These are phyloP conservation scores for Yamadazyma akitaensis DNA, from an alignment of 805 yeast genomes.

Conservation along the genomic window DNA sequence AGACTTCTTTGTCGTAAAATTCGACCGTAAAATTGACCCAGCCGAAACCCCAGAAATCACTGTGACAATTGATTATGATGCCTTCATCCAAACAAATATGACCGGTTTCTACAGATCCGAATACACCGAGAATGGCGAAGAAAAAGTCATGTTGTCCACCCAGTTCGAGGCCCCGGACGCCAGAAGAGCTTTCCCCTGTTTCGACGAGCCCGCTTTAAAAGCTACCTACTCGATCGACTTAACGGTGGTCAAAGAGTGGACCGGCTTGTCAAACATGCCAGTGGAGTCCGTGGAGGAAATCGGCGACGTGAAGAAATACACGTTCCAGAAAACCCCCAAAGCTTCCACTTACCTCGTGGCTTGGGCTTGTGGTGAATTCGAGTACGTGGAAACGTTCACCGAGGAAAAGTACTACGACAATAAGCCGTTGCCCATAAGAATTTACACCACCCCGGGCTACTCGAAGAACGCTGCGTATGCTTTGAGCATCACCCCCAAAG, in stretches of 20 bases:
- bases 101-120: constrained; percentile 53
- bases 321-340: constrained; percentile 46
- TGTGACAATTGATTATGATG: constrained; percentile 36
- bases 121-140: constrained; percentile 36
- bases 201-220: constrained; percentile 54
- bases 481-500: constrained; percentile 44
- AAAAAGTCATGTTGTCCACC: constrained; percentile 44
- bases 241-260: constrained; percentile 28
- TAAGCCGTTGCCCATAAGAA: constrained; percentile 45
- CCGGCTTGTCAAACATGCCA: constrained; percentile 51
- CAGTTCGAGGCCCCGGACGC: constrained; percentile 62
- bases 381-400: constrained; percentile 48
- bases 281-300: constrained; percentile 9
- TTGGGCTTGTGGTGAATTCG: constrained; percentile 58
- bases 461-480: constrained; percentile 48
- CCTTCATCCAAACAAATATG: constrained; percentile 52
- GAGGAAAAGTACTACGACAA: constrained; percentile 32
- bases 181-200: constrained; percentile 55
- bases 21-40: constrained; percentile 37
- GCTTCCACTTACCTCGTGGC: constrained; percentile 59
- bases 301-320: constrained; percentile 22
- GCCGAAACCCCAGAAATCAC: constrained; percentile 16
- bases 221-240: constrained; percentile 52
- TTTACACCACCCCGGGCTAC: constrained; percentile 52
- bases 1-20: constrained; percentile 62